Conservation (phyloP, 202 grass and related monocot genomes). For the Schoenoplectus triqueter region DNA sequence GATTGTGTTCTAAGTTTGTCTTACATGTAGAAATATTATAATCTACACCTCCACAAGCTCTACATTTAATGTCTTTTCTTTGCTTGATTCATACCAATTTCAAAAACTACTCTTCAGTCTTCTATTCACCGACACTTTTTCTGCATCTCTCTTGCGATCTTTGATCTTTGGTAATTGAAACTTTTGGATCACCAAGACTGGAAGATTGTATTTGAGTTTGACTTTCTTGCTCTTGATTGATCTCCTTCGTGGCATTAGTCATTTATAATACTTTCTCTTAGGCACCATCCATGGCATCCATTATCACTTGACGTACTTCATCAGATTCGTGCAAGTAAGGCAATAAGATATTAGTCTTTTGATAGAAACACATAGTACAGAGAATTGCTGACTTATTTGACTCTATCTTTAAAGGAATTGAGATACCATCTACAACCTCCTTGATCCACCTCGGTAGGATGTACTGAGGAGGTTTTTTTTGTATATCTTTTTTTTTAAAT, state of each 20-base stretch:
- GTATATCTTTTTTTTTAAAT: slow-evolving; percentile 35
- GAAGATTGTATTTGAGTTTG: too few relatives aligned
- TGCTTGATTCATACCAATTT: too few relatives aligned
- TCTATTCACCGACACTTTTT: too few relatives aligned
- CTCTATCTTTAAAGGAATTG: background rate
- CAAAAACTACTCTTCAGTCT: too few relatives aligned
- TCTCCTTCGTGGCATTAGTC: background rate
- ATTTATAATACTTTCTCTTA: background rate
- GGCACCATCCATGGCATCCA: background rate
- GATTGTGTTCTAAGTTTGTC: too few relatives aligned
- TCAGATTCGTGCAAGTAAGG: background rate
- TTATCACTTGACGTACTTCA: background rate
- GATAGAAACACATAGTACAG: background rate
- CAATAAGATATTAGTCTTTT: background rate
- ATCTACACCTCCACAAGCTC: too few relatives aligned
- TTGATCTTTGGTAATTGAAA: too few relatives aligned
- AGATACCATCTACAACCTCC: background rate
- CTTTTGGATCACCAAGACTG: too few relatives aligned
- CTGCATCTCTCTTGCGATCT: too few relatives aligned
- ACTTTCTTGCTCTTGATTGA: too few relatives aligned
- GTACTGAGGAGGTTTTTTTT: slow-evolving; percentile 38
- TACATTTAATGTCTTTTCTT: too few relatives aligned
- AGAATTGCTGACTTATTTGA: background rate
- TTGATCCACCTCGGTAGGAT: slow-evolving; percentile 36
- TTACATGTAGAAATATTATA: too few relatives aligned